phyloP scores from a whole-genome alignment of 2,329 filamentous ascomycete genomes.

The Epichloe sp. region DNA sequence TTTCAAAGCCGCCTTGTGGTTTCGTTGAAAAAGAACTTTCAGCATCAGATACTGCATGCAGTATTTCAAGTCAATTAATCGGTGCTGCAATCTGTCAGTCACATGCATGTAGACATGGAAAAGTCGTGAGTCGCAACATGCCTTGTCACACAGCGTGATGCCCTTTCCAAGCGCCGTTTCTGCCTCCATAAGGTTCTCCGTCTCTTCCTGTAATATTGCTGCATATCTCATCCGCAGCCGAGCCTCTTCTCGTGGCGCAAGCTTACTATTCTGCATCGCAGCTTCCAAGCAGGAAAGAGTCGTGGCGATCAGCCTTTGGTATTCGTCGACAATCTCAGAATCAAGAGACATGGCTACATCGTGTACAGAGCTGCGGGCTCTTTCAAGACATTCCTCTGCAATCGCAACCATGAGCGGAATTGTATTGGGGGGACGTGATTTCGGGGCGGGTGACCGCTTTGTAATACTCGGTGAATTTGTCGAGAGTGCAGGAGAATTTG shows the following conservation, averaged over 20 bases:
- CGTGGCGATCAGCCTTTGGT: slow-evolving; percentile 59
- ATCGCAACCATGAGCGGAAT: slow-evolving; percentile 53
- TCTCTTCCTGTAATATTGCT: slow-evolving; percentile 59
- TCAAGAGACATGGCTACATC: slow-evolving; percentile 27
- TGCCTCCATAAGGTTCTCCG: slow-evolving; percentile 60
- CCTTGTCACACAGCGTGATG: slow-evolving; percentile 54
- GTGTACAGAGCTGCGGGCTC: slow-evolving; percentile 45
- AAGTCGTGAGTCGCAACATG: slow-evolving; percentile 15
- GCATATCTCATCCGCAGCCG: slow-evolving; percentile 59
- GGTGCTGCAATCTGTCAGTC: slow-evolving; percentile 17
- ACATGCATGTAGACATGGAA: not conserved
- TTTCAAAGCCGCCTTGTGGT: slow-evolving; percentile 59
- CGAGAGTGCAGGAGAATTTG: slow-evolving; percentile 28
- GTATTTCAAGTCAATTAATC: slow-evolving; percentile 53
- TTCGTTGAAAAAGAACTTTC: slow-evolving; percentile 57
- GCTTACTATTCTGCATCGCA: slow-evolving; percentile 45
- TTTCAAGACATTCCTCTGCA: slow-evolving; percentile 62
- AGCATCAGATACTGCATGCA: slow-evolving; percentile 62
- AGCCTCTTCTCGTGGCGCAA: slow-evolving; percentile 55
- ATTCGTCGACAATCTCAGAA: slow-evolving; percentile 41
- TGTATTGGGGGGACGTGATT: slow-evolving; percentile 33
- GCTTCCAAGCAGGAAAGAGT: slow-evolving; percentile 61
- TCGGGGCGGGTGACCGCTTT: slow-evolving; percentile 29
- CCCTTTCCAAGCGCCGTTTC: slow-evolving; percentile 62
- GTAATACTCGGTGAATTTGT: slow-evolving; percentile 26